These are phyloP conservation scores for Penicillium janthinellum DNA, from an alignment of 2,329 filamentous ascomycete genomes.

Conservation along the genomic window DNA sequence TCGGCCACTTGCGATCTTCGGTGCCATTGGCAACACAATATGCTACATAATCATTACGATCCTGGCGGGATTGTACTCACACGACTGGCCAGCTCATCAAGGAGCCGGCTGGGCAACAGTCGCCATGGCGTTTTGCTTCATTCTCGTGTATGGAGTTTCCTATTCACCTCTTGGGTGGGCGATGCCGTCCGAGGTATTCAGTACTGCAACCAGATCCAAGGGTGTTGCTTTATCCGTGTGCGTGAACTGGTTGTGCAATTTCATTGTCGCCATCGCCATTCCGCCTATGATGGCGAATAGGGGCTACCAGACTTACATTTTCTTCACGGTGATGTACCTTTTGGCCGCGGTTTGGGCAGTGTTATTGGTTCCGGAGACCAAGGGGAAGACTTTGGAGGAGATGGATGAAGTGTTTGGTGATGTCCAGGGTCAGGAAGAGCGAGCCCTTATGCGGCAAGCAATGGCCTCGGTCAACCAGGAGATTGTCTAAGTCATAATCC, in stretches of 20 bases:
- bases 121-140: conserved; percentile 11
- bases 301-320: conserved; percentile 53
- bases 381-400: conserved; percentile 19
- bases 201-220: conserved; percentile 39
- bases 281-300: conserved; percentile 61
- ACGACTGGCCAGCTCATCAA: conserved; percentile 26
- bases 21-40: conserved; percentile 33
- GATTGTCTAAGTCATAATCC: not conserved
- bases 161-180: conserved; percentile 39
- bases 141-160: conserved; percentile 25
- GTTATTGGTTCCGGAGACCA: conserved; percentile 23
- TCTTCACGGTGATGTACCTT: conserved; percentile 56
- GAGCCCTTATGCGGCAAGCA: not conserved
- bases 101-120: conserved; percentile 27
- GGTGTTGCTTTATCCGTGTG: conserved; percentile 33
- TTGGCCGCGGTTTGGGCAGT: conserved; percentile 34
- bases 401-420: conserved; percentile 18
- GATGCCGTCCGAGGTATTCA: conserved; percentile 42
- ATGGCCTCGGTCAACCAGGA: not conserved
- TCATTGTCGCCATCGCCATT: conserved; percentile 58
- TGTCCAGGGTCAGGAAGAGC: conserved; percentile 8
- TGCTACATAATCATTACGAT: conserved; percentile 35
- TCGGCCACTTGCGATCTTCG: conserved; percentile 30
- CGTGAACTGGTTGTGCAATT: conserved; percentile 44
- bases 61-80: conserved; percentile 23